Base-by-base conservation (phyloP, 768 basidiomycete species). In the Pleurotus platypus region DNA sequence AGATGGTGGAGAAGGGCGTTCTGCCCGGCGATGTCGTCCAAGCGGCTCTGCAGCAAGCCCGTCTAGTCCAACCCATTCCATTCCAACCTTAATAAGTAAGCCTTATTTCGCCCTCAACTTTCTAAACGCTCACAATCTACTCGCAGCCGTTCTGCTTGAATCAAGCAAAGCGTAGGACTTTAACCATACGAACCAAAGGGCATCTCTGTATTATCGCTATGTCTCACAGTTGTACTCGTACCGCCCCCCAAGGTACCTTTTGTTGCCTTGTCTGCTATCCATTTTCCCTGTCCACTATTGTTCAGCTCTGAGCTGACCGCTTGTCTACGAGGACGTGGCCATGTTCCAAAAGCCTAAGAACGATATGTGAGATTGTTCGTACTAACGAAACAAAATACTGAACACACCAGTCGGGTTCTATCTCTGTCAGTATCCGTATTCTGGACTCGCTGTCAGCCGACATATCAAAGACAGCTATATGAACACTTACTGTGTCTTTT, bases 351-450 rank as follows among this genome's bases (percentile, higher is more conserved):
- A 54, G 30, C 60, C 60, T 61, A 13, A 15, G 12, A 45, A 12
- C 0, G 18, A 47, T 11, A 16, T 13, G n/a, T 57, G n/a, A 55
- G 24, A 22, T 20, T 20, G n/a, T 35, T 24, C 20, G 1, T 5
- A 12, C 8, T 22, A 6, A 30, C 50, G 20, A 39, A 47, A 6
- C 45, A 8, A 46, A 27, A 13, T n/a, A 40, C 24, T 16, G n/a
- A 46, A 60, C 73, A 64, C 64, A 87, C 96, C 96, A 98, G 64
- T 98, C 95, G 40, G 94, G 86, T 64, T 98, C 94, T 45, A 98
- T 92, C 64, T 95, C 93, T 1, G 96, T 97, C 35, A 98, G 69
- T 61, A 98, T 87, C 20, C 90, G 84, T 66, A 99, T 97, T 67
- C 97, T 93, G 58, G 9, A 47, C 40, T 13, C 12, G 22, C 55